Conservation (phyloP, 345 rosid species). For the Brassica juncea region DNA sequence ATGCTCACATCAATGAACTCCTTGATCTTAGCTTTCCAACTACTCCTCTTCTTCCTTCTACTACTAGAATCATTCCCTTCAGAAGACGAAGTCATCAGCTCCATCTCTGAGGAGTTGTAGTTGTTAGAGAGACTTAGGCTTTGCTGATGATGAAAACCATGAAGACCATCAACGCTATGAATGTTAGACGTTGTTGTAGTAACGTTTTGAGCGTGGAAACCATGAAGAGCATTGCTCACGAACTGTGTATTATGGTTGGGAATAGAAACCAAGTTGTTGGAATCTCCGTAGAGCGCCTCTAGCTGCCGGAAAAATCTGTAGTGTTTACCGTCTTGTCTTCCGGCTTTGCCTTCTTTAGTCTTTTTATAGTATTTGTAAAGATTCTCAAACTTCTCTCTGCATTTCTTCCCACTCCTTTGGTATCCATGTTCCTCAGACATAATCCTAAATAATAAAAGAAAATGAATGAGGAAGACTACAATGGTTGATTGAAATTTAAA, state of each 20-base stretch:
- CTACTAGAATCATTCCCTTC: constrained; percentile 56
- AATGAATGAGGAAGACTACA: not conserved
- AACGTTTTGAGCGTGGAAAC: constrained; percentile 40
- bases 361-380: constrained; percentile 97
- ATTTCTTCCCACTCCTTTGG: constrained; percentile 94
- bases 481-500: not conserved
- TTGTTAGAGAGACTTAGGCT: constrained; percentile 79
- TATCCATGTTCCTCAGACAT: constrained; percentile 98
- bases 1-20: constrained; percentile 75
- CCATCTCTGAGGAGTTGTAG: constrained; percentile 58
- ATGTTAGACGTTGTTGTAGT: constrained; percentile 33
- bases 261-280: constrained; percentile 47
- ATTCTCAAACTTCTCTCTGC: constrained; percentile 97
- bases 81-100: constrained; percentile 58
- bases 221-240: constrained; percentile 43
- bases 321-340: constrained; percentile 97
- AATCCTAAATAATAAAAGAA: constrained; percentile 49
- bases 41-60: constrained; percentile 56
- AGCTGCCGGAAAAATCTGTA: constrained; percentile 95
- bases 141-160: constrained; percentile 45
- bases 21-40: constrained; percentile 81
- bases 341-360: constrained; percentile 98
- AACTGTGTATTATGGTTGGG: constrained; percentile 48
- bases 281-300: constrained; percentile 90
- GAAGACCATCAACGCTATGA: constrained; percentile 30